Evolutionary conservation across 306 rosid genomes (phyloP).

Genomic region (Rosa lucieae): DNA sequence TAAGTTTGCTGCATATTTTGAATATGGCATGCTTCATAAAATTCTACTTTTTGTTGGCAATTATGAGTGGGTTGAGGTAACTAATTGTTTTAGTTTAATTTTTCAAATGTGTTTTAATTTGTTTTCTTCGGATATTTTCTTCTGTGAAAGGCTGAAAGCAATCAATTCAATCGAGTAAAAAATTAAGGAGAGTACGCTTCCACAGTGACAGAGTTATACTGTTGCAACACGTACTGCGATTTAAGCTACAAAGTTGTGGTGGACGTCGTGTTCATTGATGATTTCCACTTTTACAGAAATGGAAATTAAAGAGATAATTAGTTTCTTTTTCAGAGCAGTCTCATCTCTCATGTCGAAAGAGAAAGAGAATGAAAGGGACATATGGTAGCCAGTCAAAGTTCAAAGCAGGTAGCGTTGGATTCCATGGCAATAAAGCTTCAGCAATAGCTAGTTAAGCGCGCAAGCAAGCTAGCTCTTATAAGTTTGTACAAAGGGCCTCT

Average conservation of each 20-base stretch:
- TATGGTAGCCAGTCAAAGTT: conserved; percentile 25
- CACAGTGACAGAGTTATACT: not conserved
- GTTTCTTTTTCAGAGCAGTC: not conserved
- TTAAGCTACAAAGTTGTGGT: not conserved
- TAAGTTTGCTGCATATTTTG: not conserved
- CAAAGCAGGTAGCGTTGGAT: conserved; percentile 14
- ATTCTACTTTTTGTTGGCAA: not conserved
- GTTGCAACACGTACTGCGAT: not conserved
- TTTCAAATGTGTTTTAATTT: too few species aligned
- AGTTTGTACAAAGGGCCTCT: not conserved
- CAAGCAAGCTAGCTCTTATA: not conserved
- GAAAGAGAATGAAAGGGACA: conserved; percentile 11
- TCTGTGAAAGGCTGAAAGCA: not conserved
- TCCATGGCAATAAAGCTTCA: not conserved
- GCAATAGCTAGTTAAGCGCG: not conserved
- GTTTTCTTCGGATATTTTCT: not conserved
- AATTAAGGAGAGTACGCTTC: not conserved
- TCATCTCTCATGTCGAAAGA: not conserved
- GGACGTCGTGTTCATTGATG: not conserved
- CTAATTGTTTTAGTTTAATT: too few species aligned
- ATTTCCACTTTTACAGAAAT: not conserved
- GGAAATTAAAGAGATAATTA: not conserved
- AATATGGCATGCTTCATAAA: not conserved
- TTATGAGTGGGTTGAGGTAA: too few species aligned
- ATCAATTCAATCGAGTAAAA: too few species aligned